Base-by-base conservation (phyloP, 192 early-diverging fungal species). In the Paraglomus occultum region DNA sequence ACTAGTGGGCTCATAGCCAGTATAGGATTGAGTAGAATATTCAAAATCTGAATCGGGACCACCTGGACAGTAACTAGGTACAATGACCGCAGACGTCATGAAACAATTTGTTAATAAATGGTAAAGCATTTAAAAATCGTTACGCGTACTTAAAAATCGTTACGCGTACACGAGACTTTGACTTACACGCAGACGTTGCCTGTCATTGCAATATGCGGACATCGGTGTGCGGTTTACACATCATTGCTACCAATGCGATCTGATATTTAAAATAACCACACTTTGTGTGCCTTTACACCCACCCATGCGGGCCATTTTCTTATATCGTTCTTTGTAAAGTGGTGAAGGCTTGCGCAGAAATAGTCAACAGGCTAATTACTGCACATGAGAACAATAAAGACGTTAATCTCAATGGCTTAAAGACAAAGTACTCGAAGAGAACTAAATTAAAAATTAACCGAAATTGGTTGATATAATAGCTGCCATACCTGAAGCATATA, bases 1-100 rank as follows among this genome's bases (percentile, higher is more conserved):
- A 61, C 89, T 91, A 3, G 97, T 99, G 5, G 97, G 97, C 75
- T 99, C 97, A 78, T 98, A 99, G 40, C 97, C 97, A 22, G 97
- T 99, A 69, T 99, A 99, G n/a, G 96, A 98, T 77, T 99, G 97
- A 52, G 97, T 99, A 51, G 94, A 96, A 80, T 99, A 99, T 80
- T 99, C 97, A 76, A 99, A 99, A 76, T 99, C 97, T 6, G 95
- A 97, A 75, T 99, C 97, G 4, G 97, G 97, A 0, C 97, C 97
- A 55, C 96, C 96, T 17, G 96, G 96, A 71, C 96, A 95, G 79
- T 96, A 91, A 14, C 87, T 89, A 70, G 15, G 62, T 39, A n/a
- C n/a, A 39, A 39, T 15, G 22, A 47, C 23, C 8, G n/a, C n/a
- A n/a, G n/a, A n/a, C n/a, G n/a, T n/a, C n/a, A n/a, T n/a, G 31